Evolutionary conservation across 768 basidiomycete species (phyloP), one percentile per base, ranked within the genome.

Genomic region (Boletus vermiculosoides): DNA sequence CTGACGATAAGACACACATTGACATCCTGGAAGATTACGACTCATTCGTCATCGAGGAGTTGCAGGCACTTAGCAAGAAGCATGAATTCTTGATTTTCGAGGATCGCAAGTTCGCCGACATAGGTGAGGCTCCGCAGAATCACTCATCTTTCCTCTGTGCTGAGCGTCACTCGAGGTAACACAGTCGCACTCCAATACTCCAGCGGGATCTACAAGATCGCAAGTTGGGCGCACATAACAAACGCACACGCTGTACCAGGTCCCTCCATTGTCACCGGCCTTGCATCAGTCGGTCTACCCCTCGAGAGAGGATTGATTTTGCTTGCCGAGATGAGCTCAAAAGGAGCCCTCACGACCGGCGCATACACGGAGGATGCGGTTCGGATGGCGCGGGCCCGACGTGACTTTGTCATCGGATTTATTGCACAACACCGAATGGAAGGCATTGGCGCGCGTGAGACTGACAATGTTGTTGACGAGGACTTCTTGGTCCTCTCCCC

Each of bases 91-190:
- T 96, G 51, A 94, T 98, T 64, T 99, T 98, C 64, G 97, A 98
- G 76, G 97, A 99, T 77, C 81, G 97, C 62, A 99, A 99, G 73
- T 99, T 99, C 66, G 96, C 97, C 5, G 97, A 99, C 73, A 98
- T 99, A 51, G 96, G 96, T 94, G 60, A 65, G 82, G 63, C 34
- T 15, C 50, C 18, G 8, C 46, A 20, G 16, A 5, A 10, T 44
- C 23, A 37, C 16, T 5, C 4, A 48, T 50, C 34, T 25, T 33
- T 45, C 46, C 18, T 48, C 54, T 9, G 41, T 36, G 16, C 47
- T 57, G 9, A 50, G 10, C 44, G 58, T 47, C n/a, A 48, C 16
- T 61, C 48, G 12, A 99, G 97, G 97, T 44, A 98, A 98, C 74
- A 98, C 97, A 9, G 97, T 98, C 56, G 84, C 87, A 9, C 77